phyloP scores from a whole-genome alignment of 768 basidiomycete genomes.

The Xerocomellus chrysenteron region DNA sequence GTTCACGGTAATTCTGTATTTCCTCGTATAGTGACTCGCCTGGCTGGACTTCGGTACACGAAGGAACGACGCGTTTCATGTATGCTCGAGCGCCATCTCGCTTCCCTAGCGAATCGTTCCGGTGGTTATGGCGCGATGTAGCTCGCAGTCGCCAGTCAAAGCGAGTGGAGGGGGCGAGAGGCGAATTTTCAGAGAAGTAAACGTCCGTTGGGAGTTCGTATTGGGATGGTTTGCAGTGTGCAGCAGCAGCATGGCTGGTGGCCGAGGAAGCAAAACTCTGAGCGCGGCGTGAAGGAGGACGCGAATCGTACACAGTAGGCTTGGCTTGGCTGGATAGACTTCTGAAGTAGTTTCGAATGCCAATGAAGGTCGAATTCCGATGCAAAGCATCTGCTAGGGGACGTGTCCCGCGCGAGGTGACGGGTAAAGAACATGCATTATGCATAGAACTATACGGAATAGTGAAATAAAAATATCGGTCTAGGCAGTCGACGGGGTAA shows the following conservation, averaged over 20 bases:
- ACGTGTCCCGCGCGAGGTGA: constrained; percentile 1
- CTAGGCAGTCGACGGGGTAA: too few relatives aligned
- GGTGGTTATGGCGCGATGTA: constrained; percentile 38
- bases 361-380: constrained; percentile 28
- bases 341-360: constrained; percentile 31
- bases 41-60: constrained; percentile 30
- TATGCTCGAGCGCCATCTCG: constrained; percentile 21
- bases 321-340: constrained; percentile 11
- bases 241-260: constrained; percentile 1
- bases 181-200: constrained; percentile 32
- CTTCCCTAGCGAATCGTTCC: constrained; percentile 12
- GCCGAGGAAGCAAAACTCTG: constrained; percentile 21
- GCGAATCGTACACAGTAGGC: background rate
- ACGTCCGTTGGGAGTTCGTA: constrained; percentile 26
- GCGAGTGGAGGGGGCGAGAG: constrained; percentile 31
- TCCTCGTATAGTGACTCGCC: constrained; percentile 49
- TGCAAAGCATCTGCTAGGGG: constrained; percentile 6
- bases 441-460: constrained; percentile 10
- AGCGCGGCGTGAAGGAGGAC: background rate
- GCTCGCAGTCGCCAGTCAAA: constrained; percentile 67
- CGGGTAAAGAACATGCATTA: constrained; percentile 6
- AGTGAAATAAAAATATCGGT: background rate
- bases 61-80: constrained; percentile 41
- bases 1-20: constrained; percentile 51
- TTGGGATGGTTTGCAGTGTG: constrained; percentile 13